phyloP scores from a whole-genome alignment of 345 rosid species.

The Arabis hirsuta region DNA sequence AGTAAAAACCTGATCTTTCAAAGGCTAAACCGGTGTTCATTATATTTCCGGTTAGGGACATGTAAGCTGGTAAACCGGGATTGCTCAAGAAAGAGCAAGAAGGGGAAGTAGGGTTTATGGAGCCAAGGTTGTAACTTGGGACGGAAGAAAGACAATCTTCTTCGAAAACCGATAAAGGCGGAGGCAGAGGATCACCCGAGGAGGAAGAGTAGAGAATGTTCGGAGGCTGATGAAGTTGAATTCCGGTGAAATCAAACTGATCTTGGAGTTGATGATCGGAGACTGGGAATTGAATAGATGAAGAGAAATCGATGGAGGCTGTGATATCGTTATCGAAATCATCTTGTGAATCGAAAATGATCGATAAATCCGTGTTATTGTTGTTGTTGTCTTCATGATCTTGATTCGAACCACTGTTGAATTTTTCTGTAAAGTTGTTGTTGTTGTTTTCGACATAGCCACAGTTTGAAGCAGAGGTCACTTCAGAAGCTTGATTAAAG shows the following conservation, averaged over 20 bases:
- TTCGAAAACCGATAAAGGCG: constrained; percentile 61
- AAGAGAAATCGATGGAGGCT: constrained; percentile 84
- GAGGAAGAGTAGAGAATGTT: constrained; percentile 37
- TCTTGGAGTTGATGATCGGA: constrained; percentile 54
- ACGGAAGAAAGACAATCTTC: constrained; percentile 82
- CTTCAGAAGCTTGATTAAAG: constrained; percentile 71
- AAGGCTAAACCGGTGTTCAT: constrained; percentile 48
- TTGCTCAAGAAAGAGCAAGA: constrained; percentile 55
- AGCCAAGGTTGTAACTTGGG: constrained; percentile 56
- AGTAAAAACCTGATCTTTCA: constrained; percentile 57
- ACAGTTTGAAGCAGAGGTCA: constrained; percentile 66
- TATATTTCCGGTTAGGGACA: constrained; percentile 49
- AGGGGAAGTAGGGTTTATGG: constrained; percentile 70
- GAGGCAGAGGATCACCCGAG: constrained; percentile 40
- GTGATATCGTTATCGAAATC: constrained; percentile 86
- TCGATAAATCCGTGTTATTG: constrained; percentile 49
- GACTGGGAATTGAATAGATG: constrained; percentile 60
- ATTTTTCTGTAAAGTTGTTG: constrained; percentile 31
- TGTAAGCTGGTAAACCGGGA: constrained; percentile 51
- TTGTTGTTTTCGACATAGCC: constrained; percentile 57
- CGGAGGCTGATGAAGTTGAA: constrained; percentile 40
- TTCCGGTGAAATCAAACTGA: constrained; percentile 63
- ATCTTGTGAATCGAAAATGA: constrained; percentile 67
- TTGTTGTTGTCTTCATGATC: constrained; percentile 37
- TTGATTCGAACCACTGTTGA: constrained; percentile 40